A percentile compares a stretch with the other conserved stretches of the same genome.
These are phyloP conservation scores for Stellera chamaejasme DNA, from an alignment of 345 rosid species.

Conservation along the genomic window DNA sequence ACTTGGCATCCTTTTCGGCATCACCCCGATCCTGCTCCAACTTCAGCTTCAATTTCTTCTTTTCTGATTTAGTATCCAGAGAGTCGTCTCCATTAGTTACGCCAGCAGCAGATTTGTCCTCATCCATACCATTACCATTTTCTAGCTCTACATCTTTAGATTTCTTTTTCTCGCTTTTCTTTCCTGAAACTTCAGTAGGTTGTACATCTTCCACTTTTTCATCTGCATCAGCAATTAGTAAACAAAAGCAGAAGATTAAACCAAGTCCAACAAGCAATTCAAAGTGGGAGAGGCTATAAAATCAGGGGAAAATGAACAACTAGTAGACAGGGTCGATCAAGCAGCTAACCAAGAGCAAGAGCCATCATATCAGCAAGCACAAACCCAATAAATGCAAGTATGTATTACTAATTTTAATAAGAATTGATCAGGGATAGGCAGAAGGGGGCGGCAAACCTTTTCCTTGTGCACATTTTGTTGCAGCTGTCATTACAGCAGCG, in stretches of 20 bases:
- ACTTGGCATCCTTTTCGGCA: conserved; percentile 22
- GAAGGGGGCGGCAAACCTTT: conserved; percentile 33
- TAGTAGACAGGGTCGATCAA: no score
- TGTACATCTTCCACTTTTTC: conserved; percentile 38
- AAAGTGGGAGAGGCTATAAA: no score
- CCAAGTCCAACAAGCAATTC: no score
- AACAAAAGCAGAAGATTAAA: no score
- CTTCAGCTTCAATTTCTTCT: conserved; percentile 43
- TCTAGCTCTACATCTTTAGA: conserved; percentile 27
- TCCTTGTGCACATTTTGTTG: conserved; percentile 35
- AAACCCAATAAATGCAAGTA: no score
- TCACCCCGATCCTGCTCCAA: conserved; percentile 26
- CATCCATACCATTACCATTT: conserved; percentile 21
- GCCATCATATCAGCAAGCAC: background rate
- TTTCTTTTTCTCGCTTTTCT: conserved; percentile 62
- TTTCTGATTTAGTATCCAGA: conserved; percentile 35
- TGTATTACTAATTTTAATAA: no score
- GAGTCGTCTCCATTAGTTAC: conserved; percentile 17
- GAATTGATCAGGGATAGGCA: no score
- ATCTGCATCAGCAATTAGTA: conserved; percentile 12
- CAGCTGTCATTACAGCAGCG: conserved; percentile 87
- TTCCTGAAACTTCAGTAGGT: conserved; percentile 30
- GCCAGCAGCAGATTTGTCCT: background rate
- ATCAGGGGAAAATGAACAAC: no score
- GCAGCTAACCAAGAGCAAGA: no score